A percentile compares a stretch with the other conserved stretches of the same genome.
Conservation (phyloP, 2,329 filamentous ascomycete species). For the Rutstroemia sp. region DNA sequence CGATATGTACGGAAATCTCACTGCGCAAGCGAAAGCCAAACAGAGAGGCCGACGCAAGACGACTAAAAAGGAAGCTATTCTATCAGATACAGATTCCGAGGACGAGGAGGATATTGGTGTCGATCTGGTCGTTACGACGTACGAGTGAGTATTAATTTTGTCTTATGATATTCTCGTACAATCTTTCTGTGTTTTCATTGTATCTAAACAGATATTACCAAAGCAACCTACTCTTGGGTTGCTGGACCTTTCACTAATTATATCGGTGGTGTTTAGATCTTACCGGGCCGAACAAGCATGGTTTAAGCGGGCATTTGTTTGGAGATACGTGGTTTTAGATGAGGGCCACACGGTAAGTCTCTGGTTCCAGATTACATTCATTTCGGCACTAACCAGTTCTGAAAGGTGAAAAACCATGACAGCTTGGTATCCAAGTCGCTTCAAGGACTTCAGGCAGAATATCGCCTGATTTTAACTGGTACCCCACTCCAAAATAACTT, state of each 20-base stretch:
- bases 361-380: neutral
- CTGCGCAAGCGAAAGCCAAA: slow-evolving; percentile 23
- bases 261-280: slow-evolving; percentile 6
- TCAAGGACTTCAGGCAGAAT: slow-evolving; percentile 30
- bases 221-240: neutral
- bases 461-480: slow-evolving; percentile 31
- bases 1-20: slow-evolving; percentile 36
- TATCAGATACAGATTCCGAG: slow-evolving; percentile 24
- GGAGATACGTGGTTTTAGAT: slow-evolving; percentile 45
- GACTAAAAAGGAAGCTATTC: slow-evolving; percentile 13
- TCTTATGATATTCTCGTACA: neutral
- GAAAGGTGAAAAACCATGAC: slow-evolving; percentile 35
- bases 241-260: neutral
- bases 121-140: slow-evolving; percentile 42
- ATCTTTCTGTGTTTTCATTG: too few relatives aligned
- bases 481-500: slow-evolving; percentile 55
- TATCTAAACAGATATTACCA: neutral
- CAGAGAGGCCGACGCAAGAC: slow-evolving; percentile 17
- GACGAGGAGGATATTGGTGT: slow-evolving; percentile 26
- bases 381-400: neutral
- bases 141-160: slow-evolving; percentile 31
- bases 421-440: slow-evolving; percentile 27
- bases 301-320: slow-evolving; percentile 43
- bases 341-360: slow-evolving; percentile 42
- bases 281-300: slow-evolving; percentile 38